These are phyloP conservation scores for Zizania latifolia DNA, from an alignment of 176 grass and related monocot genomes.

Conservation along the genomic window DNA sequence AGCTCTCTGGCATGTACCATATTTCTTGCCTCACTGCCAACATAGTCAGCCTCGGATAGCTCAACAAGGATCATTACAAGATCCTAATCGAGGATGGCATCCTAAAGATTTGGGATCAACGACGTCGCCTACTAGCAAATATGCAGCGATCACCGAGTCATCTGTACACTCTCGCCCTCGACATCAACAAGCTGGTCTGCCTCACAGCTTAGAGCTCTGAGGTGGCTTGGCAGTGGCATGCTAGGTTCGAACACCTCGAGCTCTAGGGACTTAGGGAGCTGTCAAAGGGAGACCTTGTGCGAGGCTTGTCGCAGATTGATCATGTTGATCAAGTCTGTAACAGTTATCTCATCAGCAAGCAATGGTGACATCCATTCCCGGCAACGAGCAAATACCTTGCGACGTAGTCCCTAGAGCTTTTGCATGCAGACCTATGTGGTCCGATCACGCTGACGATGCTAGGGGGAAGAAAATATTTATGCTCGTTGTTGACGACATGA, in stretches of 20 bases:
- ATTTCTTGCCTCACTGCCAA: not conserved
- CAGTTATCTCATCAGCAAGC: too few relatives aligned
- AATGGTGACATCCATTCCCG: too few relatives aligned
- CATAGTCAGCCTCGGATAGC: not conserved
- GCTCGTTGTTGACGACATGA: too few relatives aligned
- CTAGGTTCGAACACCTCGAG: not conserved
- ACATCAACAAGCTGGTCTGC: not conserved
- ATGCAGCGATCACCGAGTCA: too few relatives aligned
- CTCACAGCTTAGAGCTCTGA: not conserved
- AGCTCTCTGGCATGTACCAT: not conserved
- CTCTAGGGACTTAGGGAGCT: not conserved
- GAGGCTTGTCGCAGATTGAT: too few relatives aligned
- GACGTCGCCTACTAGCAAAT: not conserved
- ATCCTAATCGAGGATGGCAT: too few relatives aligned
- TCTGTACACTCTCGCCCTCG: not conserved
- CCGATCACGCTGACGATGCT: too few relatives aligned
- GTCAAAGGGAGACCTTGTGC: not conserved
- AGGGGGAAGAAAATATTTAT: too few relatives aligned
- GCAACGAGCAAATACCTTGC: too few relatives aligned
- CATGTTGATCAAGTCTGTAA: too few relatives aligned
- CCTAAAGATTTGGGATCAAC: too few relatives aligned
- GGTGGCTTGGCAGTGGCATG: not conserved
- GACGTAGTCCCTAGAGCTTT: not conserved
- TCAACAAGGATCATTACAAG: too few relatives aligned
- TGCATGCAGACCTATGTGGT: not conserved